These are phyloP conservation scores for Phaeodactylum tricornutum DNA, from an alignment of 108 stramenopile genomes.

Conservation along the genomic window DNA sequence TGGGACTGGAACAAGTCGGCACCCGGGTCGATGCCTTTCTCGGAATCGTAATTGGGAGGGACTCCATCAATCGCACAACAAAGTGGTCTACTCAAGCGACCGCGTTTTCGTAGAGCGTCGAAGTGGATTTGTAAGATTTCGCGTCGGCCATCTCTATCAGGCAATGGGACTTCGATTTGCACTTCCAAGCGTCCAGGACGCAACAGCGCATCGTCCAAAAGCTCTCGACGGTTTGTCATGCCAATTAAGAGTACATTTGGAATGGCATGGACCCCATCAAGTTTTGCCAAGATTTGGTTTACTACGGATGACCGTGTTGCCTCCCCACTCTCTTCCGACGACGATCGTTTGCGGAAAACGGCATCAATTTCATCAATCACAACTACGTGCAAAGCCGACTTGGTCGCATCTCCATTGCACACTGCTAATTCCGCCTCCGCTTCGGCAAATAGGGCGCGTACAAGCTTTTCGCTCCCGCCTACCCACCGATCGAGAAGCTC, in stretches of 20 bases:
- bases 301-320: slow-evolving; percentile 59
- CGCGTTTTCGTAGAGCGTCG: slow-evolving; percentile 41
- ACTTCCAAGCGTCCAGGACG: slow-evolving; percentile 80
- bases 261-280: slow-evolving; percentile 76
- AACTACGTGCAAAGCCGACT: slow-evolving; percentile 60
- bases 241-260: slow-evolving; percentile 73
- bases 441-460: slow-evolving; percentile 89
- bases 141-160: slow-evolving; percentile 39
- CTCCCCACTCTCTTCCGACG: slow-evolving; percentile 51
- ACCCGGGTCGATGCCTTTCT: neutral
- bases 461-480: slow-evolving; percentile 85
- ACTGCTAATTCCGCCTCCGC: slow-evolving; percentile 77
- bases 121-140: slow-evolving; percentile 71
- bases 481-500: slow-evolving; percentile 98
- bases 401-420: slow-evolving; percentile 39
- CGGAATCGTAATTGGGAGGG: neutral
- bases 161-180: slow-evolving; percentile 70
- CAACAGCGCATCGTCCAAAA: slow-evolving; percentile 70
- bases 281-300: slow-evolving; percentile 71
- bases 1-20: neutral
- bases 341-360: slow-evolving; percentile 54
- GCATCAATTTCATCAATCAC: slow-evolving; percentile 85
- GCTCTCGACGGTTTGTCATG: slow-evolving; percentile 74
- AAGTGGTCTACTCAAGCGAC: slow-evolving; percentile 53
- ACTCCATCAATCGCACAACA: slow-evolving; percentile 73